These are phyloP conservation scores for Kuraishia capsulata DNA, from an alignment of 805 yeast species.

Conservation along the genomic window DNA sequence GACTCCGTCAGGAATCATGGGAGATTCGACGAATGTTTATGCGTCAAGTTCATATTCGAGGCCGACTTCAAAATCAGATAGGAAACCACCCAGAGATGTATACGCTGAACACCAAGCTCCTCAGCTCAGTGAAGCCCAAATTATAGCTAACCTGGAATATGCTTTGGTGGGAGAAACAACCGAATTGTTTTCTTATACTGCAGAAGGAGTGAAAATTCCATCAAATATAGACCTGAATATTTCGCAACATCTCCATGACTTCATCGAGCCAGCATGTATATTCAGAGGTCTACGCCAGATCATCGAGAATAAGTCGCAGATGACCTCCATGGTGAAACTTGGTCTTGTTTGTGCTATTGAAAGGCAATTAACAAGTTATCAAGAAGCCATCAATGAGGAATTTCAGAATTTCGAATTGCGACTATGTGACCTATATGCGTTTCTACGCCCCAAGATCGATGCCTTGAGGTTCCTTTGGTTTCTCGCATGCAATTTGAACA, in stretches of 20 bases:
- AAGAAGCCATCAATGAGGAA: neutral
- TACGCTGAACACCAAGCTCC: neutral
- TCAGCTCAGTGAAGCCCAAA: conserved; percentile 21
- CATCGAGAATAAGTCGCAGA: conserved; percentile 17
- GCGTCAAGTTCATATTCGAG: neutral
- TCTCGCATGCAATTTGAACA: conserved; percentile 26
- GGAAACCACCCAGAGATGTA: neutral
- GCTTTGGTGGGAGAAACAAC: conserved; percentile 58
- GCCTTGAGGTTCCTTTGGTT: conserved; percentile 46
- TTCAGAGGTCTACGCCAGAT: conserved; percentile 34
- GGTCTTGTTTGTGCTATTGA: conserved; percentile 43
- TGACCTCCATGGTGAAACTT: conserved; percentile 44
- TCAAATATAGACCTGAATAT: conserved; percentile 42
- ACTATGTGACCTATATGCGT: neutral
- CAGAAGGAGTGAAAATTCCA: conserved; percentile 36
- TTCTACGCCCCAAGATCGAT: neutral
- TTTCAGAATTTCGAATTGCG: neutral
- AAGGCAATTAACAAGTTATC: neutral
- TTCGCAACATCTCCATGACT: conserved; percentile 41
- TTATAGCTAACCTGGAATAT: conserved; percentile 39
- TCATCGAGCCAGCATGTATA: conserved; percentile 67
- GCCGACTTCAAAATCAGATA: neutral
- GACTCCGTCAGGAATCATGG: neutral
- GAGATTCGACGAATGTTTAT: neutral
- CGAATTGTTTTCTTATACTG: conserved; percentile 36